Evolutionary conservation across 1,284 basidiomycete species (phyloP).

Genomic region (Trichosporon sp.): DNA sequence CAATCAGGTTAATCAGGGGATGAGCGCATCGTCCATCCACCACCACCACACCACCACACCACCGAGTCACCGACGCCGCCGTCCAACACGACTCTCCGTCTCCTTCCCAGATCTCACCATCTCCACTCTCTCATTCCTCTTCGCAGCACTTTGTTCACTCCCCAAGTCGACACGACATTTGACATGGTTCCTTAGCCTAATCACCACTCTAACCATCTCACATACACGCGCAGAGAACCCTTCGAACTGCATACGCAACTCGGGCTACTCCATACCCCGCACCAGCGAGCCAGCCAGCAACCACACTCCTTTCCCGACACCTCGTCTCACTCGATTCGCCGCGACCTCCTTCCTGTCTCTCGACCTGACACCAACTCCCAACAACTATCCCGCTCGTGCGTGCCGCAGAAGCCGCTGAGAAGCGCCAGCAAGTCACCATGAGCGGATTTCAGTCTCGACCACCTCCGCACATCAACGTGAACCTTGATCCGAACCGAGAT

Average conservation of each 20-base stretch:
- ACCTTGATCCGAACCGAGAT: conserved; percentile 22
- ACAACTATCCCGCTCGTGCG: conserved; percentile 3
- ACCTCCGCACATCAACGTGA: conserved; percentile 16
- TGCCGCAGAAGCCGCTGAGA: conserved; percentile 11
- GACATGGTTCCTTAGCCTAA: background rate
- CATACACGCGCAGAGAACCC: conserved; percentile 1
- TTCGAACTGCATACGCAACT: background rate
- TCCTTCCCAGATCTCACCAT: background rate
- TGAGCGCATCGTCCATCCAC: background rate
- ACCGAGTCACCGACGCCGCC: background rate
- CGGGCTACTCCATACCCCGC: background rate
- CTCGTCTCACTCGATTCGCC: background rate
- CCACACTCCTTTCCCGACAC: background rate
- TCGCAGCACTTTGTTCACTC: background rate
- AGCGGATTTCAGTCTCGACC: conserved; percentile 12
- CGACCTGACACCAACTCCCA: background rate
- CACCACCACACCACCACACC: conserved; percentile 2
- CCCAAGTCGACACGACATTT: background rate
- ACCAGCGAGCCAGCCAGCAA: background rate
- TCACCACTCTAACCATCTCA: background rate
- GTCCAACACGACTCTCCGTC: background rate
- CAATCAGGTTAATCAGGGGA: background rate
- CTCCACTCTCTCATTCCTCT: background rate
- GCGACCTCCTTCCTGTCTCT: background rate
- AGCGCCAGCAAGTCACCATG: conserved; percentile 11